Evolutionary conservation across 2,329 filamentous ascomycete genomes (phyloP), one percentile per base, ranked within the genome.

Genomic region (Fusarium neocosmosporiellum): DNA sequence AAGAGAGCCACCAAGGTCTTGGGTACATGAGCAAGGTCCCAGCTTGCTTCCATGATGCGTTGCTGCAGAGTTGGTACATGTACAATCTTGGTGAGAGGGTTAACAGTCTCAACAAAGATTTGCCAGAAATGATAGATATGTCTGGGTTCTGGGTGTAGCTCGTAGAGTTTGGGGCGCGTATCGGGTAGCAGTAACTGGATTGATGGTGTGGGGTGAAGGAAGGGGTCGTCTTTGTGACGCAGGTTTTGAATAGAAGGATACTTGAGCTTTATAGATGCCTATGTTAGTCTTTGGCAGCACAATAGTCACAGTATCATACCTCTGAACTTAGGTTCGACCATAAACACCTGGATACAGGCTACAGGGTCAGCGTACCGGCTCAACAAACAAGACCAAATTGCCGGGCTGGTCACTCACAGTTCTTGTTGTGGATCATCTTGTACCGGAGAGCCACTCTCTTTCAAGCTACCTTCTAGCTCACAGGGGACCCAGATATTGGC

Each of bases 1-100:
- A 82, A 59, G 0, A 77, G 70, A 1, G 80, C 80, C 0, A 63
- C 46, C 0, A 80, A 66, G 0, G 77, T 57, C 1, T 76, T 77
- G 0, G 77, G 53, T 2, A 70, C 59, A 1, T 41, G 54, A 1
- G 29, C 8, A 0, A 68, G 50, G 16, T 80, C 72, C 78, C 79
- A 81, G 8, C 66, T 75, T 2, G 78, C 79, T 9, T 81, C 77
- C 1, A 81, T 31, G 4, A 82, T 72, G 14, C 76, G 74, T 18
- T 79, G 77, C 14, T 81, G 78, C 1, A 80, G 66, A 5, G 75
- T 80, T 10, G 81, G 80, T 1, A 80, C 74, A 37, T 82, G 81
- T 0, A 81, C 36, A 3, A 82, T 75, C 63, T 81, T 82, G 14
- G 72, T 68, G 0, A 82, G 64, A 0, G 80, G 81, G 14, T 82